Conservation (phyloP, 1,139 yeast genomes). For the Candida dubliniensis region DNA sequence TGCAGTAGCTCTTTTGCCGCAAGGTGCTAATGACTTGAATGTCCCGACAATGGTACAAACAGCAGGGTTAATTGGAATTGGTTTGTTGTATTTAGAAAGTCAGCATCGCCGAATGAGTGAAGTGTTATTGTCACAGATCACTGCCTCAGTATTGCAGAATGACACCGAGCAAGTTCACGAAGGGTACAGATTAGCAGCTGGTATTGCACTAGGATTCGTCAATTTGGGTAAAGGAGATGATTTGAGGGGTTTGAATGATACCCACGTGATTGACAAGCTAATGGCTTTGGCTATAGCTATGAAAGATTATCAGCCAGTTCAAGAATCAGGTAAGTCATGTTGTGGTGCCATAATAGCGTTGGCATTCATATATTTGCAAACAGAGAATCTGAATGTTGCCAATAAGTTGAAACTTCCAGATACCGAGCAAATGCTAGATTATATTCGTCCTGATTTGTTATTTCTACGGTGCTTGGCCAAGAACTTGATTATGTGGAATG, state of each 20-base stretch:
- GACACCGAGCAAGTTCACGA: slow-evolving; percentile 65
- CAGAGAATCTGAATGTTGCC: slow-evolving; percentile 63
- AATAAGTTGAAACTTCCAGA: slow-evolving; percentile 62
- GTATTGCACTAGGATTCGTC: slow-evolving; percentile 84
- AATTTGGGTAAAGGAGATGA: slow-evolving; percentile 78
- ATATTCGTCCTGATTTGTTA: slow-evolving; percentile 77
- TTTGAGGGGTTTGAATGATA: slow-evolving; percentile 62
- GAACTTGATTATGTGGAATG: slow-evolving; percentile 79
- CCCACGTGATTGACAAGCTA: slow-evolving; percentile 67
- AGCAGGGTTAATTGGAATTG: slow-evolving; percentile 90
- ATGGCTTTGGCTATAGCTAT: slow-evolving; percentile 59
- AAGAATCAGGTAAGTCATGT: slow-evolving; percentile 69
- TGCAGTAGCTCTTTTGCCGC: slow-evolving; percentile 86
- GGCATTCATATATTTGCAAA: slow-evolving; percentile 68
- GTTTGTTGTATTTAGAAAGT: slow-evolving; percentile 73
- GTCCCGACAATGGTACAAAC: slow-evolving; percentile 84
- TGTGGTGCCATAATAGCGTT: slow-evolving; percentile 83
- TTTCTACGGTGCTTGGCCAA: slow-evolving; percentile 67
- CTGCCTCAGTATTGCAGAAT: slow-evolving; percentile 55
- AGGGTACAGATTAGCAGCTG: slow-evolving; percentile 86
- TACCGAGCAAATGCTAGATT: slow-evolving; percentile 62
- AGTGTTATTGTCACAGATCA: slow-evolving; percentile 66
- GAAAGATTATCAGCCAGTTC: slow-evolving; percentile 67
- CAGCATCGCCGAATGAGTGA: slow-evolving; percentile 90
- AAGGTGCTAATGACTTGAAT: slow-evolving; percentile 86